Base-by-base conservation (phyloP, 2,329 filamentous ascomycete species). In the Helminthosporium solani region DNA sequence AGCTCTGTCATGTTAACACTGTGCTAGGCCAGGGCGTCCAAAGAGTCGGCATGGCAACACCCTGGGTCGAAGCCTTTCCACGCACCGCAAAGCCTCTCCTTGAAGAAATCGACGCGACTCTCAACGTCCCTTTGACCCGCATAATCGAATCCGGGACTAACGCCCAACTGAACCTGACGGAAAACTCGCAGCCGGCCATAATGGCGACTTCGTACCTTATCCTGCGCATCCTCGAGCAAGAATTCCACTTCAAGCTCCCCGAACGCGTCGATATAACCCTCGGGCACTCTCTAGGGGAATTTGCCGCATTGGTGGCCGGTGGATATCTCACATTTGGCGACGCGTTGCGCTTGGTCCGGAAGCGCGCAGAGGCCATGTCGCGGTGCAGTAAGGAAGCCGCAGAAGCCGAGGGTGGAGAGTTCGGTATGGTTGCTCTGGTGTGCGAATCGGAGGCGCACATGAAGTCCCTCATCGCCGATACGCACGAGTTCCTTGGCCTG, bases 171-270 rank as follows among this genome's bases (percentile, higher is more conserved):
- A 95, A 88, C 33, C 81, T 83, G 46, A 96, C 92, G 3, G 83
- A 87, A 54, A 91, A 95, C 66, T 88, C 92, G 3, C 92, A 97
- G 70, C 92, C 92, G 1, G 91, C 92, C 60, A 96, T 96, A 70
- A 95, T 97, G 90, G 89, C 90, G 12, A 94, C 90, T 3, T 95
- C 89, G 21, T 85, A 96, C 64, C 80, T 96, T 48, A 95, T 96
- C 63, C 79, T 96, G 44, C 86, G 88, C 45, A 84, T 96, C 49
- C 79, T 97, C 53, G 90, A 96, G 73, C 76, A 81, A 50, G 88
- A 96, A 56, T 96, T 92, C 65, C 83, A 80, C 33, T 95, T 96
- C 73, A 77, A 81, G 46, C 80, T 85, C 6, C 72, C 76, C 7
- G 81, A 87, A 45, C 79, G 85, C 48, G 84, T 90, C 34, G 88